A percentile compares a stretch with the other conserved stretches of the same genome.
These are phyloP conservation scores for Entomortierella parvispora DNA, from an alignment of 192 early-diverging fungal species.

Conservation along the genomic window DNA sequence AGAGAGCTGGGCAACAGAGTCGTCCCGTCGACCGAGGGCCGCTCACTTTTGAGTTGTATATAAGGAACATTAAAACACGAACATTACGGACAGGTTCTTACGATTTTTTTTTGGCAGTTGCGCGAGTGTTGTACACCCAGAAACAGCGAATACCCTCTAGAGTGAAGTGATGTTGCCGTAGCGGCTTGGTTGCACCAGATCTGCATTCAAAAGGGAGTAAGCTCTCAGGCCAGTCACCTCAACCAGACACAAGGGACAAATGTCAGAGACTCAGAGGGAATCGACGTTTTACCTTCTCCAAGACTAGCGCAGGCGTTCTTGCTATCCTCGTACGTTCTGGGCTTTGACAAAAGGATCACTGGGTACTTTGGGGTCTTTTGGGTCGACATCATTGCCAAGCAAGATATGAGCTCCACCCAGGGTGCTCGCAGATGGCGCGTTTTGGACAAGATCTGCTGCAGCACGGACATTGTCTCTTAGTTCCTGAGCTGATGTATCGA, in stretches of 20 bases:
- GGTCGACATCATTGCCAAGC: constrained; percentile 38
- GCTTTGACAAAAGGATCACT: constrained; percentile 26
- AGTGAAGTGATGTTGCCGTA: neutral
- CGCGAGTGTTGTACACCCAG: constrained; percentile 17
- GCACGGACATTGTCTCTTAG: too few species aligned
- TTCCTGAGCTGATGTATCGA: too few species aligned
- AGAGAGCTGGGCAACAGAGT: neutral
- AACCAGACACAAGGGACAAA: too few species aligned
- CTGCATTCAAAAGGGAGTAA: neutral
- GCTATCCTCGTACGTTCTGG: constrained; percentile 10
- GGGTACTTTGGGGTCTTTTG: constrained; percentile 15
- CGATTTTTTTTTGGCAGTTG: too few species aligned
- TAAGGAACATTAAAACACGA: too few species aligned
- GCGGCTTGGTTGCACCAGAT: neutral
- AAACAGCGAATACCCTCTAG: neutral
- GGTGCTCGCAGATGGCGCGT: constrained; percentile 20
- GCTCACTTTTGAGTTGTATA: too few species aligned
- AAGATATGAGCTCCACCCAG: constrained; percentile 27
- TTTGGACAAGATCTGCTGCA: constrained; percentile 1
- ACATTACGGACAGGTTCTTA: too few species aligned
- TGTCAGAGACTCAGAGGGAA: neutral
- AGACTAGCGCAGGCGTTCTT: neutral
- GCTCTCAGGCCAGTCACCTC: too few species aligned
- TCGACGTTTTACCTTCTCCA: constrained; percentile 15
- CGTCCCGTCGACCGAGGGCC: constrained; percentile 6